Evolutionary conservation across 208 protist species (phyloP), one percentile per base, ranked within the genome.

Genomic region (Leishmania mexicana): DNA sequence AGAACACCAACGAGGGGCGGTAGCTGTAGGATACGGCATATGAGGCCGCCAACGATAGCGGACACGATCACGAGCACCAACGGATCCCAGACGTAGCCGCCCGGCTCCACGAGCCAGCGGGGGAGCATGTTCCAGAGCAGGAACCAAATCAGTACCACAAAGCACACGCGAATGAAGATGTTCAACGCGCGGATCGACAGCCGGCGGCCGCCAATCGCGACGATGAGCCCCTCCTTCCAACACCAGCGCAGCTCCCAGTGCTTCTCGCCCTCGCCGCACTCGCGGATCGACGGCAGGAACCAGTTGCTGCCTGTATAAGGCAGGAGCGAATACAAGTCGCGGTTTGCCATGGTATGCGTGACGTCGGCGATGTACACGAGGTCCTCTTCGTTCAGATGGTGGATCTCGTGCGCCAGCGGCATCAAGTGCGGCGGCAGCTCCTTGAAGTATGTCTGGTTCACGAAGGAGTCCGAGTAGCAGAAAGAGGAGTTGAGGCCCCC

Each of bases 71-170:
- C 85, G 31, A 91, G 79, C 76, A 94, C 87, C 45, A 85, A 58
- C 45, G 92, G 90, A 78, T 96, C 93, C 87, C 88, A 96, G 49
- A 96, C 88, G 85, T 92, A 94, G 67, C 93, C 93, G 57, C 90
- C 92, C 10, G 90, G 91, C 81, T 91, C 76, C 64, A 94, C 78
- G 19, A 95, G 86, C 78, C 76, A 80, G 81, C 85, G 80, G 15
- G 93, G 93, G 17, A 96, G 81, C 74, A 91, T 84, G 79, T 87
- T 90, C 91, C 92, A 96, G 76, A 91, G 53, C 70, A 87, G 76
- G 73, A 95, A 94, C 90, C 93, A 95, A 62, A 88, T 45, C 51
- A 96, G 78, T 47, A 90, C 86, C 60, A 96, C 58, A 35, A 95
- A 87, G 67, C 82, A 82, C 6, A 90, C 19, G 28, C 93, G 92